Evolutionary conservation across 305 asterid species (phyloP).

Genomic region (Fraxinus latifolia): DNA sequence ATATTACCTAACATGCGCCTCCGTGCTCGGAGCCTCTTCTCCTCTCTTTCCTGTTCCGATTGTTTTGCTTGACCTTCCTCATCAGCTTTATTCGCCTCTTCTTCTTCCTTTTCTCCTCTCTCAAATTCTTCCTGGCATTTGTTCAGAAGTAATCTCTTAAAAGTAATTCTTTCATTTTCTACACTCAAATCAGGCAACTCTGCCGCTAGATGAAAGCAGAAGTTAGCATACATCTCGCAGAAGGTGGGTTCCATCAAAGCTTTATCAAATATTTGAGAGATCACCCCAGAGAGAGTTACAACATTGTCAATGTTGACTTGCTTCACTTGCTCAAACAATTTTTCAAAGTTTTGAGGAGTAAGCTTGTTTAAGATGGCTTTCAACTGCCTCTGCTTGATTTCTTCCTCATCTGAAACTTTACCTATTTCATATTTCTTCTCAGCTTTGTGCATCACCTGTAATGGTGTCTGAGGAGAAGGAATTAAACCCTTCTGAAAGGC

Average conservation of each 20-base stretch:
- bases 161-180: constrained; percentile 61
- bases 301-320: constrained; percentile 64
- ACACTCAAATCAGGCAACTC: constrained; percentile 67
- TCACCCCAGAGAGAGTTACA: constrained; percentile 63
- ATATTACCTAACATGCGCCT: constrained; percentile 83
- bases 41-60: constrained; percentile 64
- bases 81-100: constrained; percentile 60
- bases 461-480: neutral
- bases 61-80: constrained; percentile 58
- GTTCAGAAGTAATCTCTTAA: constrained; percentile 65
- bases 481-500: neutral
- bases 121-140: constrained; percentile 88
- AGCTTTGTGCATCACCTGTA: constrained; percentile 68
- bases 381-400: constrained; percentile 74
- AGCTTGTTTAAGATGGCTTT: constrained; percentile 80
- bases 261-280: constrained; percentile 80
- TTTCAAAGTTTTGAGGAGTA: constrained; percentile 84
- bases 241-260: constrained; percentile 89
- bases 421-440: constrained; percentile 69
- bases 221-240: constrained; percentile 84
- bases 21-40: constrained; percentile 49
- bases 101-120: constrained; percentile 76
- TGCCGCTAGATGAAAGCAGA: constrained; percentile 67
- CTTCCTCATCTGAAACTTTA: constrained; percentile 60
- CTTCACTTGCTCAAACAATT: constrained; percentile 68